phyloP scores from a whole-genome alignment of 345 rosid species.

The Dovyalis caffra region DNA sequence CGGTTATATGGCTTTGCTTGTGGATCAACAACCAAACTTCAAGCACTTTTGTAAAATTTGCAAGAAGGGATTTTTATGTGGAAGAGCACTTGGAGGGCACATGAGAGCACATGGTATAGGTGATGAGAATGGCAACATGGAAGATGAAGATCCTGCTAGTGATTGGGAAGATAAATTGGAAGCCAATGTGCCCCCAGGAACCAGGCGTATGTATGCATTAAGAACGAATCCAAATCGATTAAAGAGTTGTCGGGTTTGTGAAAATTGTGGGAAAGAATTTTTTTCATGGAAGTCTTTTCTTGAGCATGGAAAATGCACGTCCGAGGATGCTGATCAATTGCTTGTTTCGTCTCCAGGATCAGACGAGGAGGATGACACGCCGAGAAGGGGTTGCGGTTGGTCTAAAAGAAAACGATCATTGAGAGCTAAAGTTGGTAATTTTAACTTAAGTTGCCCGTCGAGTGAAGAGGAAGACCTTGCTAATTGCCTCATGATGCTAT shows the following conservation, averaged over 20 bases:
- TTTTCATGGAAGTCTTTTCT: constrained; percentile 79
- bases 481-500: constrained; percentile 83
- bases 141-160: constrained; percentile 52
- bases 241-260: constrained; percentile 62
- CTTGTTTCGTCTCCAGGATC: constrained; percentile 42
- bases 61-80: constrained; percentile 71
- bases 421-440: constrained; percentile 47
- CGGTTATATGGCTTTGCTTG: constrained; percentile 49
- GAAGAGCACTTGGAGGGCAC: constrained; percentile 74
- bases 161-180: constrained; percentile 52
- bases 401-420: constrained; percentile 66
- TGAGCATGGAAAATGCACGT: constrained; percentile 69
- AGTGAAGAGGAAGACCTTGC: constrained; percentile 97
- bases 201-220: constrained; percentile 63
- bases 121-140: constrained; percentile 45
- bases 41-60: constrained; percentile 70
- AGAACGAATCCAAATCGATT: constrained; percentile 64
- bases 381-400: constrained; percentile 41
- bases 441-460: constrained; percentile 38
- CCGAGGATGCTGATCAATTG: constrained; percentile 45
- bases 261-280: constrained; percentile 75
- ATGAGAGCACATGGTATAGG: constrained; percentile 85
- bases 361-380: constrained; percentile 37
- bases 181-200: constrained; percentile 38
- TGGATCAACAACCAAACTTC: constrained; percentile 46